Base-by-base conservation (phyloP, 768 basidiomycete genomes). In the Dioszegia aurantiaca region DNA sequence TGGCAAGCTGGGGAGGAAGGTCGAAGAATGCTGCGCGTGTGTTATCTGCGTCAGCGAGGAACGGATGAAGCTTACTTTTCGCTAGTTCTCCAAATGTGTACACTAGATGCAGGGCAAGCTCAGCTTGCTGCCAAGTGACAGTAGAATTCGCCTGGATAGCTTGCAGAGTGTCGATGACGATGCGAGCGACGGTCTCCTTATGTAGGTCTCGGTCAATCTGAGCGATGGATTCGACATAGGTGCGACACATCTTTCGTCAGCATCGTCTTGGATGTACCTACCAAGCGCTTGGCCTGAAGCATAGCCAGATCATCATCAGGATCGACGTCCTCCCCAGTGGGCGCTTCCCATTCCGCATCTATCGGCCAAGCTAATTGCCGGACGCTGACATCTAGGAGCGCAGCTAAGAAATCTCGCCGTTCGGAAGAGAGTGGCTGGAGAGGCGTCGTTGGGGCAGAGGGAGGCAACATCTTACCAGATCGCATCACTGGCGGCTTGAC, bases 111-210 rank as follows among this genome's bases (percentile, higher is more conserved):
- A 94, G 80, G 0, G 89, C 91, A 19, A 98, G 82, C 76, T 99
- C 95, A 2, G 88, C 90, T 62, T 93, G 87, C 65, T 90, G 85
- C 95, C 95, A 98, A 59, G 87, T 83, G 33, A 95, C 76, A 24
- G 19, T 33, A 14, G 33, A 33, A 6, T 14, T 14, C 14, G 33
- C 4, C 23, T 47, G 46, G 66, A 86, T 88, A 0, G 84, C 81
- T 4, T 86, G 83, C 30, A 95, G 81, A 0, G 89, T 93, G 59
- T 82, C 83, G 60, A 88, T 75, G 10, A 90, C 85, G 27, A 90
- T 82, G 5, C 82, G 81, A 30, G 84, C 83, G 8, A 97, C 84
- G 0, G 87, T 85, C 16, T 83, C 82, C 0, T 87, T 87, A 55
- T 93, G 91, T 24, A 97, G 83, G 27, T 87, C 83, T 57, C 87